Conservation (phyloP, 2,329 filamentous ascomycete genomes). For the Dactylellina drechsleri region DNA sequence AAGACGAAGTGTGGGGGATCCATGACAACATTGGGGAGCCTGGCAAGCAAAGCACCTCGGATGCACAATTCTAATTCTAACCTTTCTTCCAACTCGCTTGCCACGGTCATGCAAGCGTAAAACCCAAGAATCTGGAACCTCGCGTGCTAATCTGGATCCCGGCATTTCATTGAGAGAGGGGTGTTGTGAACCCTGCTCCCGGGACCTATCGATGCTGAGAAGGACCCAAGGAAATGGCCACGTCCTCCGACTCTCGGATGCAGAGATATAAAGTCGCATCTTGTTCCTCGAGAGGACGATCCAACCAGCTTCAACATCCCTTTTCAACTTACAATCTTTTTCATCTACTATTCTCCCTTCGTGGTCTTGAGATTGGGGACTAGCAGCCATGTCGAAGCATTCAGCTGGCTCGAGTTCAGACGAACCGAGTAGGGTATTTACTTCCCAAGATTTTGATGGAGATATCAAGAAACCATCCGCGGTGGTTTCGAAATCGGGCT, state of each 20-base stretch:
- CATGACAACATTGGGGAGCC: background rate
- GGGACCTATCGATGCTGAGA: background rate
- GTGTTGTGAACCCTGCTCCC: background rate
- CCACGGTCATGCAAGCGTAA: background rate
- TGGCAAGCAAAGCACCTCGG: background rate
- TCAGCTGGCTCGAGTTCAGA: slow-evolving; percentile 29
- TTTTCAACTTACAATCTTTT: slow-evolving; percentile 1
- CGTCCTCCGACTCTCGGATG: background rate
- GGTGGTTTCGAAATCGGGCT: background rate
- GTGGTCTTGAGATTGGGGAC: background rate
- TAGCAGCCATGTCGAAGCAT: slow-evolving; percentile 33
- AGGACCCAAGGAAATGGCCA: background rate
- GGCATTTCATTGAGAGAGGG: slow-evolving; percentile 22
- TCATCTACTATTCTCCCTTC: slow-evolving; percentile 2
- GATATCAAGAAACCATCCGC: slow-evolving; percentile 36
- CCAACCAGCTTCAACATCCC: slow-evolving; percentile 2
- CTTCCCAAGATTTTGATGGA: slow-evolving; percentile 14
- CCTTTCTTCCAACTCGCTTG: slow-evolving; percentile 22
- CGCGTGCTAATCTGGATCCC: slow-evolving; percentile 26
- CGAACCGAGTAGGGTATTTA: background rate
- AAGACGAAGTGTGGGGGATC: slow-evolving; percentile 41
- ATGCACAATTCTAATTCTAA: background rate
- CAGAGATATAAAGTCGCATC: slow-evolving; percentile 38
- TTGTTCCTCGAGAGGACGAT: slow-evolving; percentile 20
- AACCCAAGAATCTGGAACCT: slow-evolving; percentile 24